These are phyloP conservation scores for Scytalidium sp. DNA, from an alignment of 2,329 filamentous ascomycete genomes.

Conservation along the genomic window DNA sequence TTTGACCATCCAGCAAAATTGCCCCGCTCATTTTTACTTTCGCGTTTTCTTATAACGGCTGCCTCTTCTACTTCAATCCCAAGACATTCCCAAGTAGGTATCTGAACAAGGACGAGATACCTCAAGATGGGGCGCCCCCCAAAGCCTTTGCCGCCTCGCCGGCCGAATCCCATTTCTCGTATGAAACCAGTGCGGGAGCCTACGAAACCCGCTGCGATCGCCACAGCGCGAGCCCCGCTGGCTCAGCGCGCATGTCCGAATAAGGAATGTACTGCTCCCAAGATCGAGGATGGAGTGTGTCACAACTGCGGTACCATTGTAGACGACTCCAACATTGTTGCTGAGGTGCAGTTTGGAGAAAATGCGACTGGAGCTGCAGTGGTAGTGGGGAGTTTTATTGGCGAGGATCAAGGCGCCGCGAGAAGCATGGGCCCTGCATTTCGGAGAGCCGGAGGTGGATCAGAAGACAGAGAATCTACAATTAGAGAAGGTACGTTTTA, in stretches of 20 bases:
- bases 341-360: slow-evolving; percentile 90
- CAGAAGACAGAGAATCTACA: slow-evolving; percentile 57
- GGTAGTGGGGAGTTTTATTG: slow-evolving; percentile 86
- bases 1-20: not conserved
- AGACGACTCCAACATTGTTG: slow-evolving; percentile 83
- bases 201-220: not conserved
- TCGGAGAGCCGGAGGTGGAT: slow-evolving; percentile 54
- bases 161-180: slow-evolving; percentile 7
- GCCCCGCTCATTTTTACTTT: not conserved
- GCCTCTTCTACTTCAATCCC: not conserved
- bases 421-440: slow-evolving; percentile 59
- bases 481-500: slow-evolving; percentile 44
- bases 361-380: slow-evolving; percentile 80
- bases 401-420: slow-evolving; percentile 69
- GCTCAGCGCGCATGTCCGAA: slow-evolving; percentile 46
- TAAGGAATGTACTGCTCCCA: slow-evolving; percentile 56
- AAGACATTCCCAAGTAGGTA: not conserved
- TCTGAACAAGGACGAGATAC: not conserved
- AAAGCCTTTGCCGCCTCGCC: slow-evolving; percentile 4
- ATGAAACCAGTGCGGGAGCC: slow-evolving; percentile 4
- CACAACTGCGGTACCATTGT: slow-evolving; percentile 81
- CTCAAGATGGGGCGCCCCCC: slow-evolving; percentile 1
- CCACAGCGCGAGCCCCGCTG: not conserved
- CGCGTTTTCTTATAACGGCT: not conserved
- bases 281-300: slow-evolving; percentile 68